Base-by-base conservation (phyloP, 2,329 filamentous ascomycete genomes). In the Colletotrichum plurivorum region DNA sequence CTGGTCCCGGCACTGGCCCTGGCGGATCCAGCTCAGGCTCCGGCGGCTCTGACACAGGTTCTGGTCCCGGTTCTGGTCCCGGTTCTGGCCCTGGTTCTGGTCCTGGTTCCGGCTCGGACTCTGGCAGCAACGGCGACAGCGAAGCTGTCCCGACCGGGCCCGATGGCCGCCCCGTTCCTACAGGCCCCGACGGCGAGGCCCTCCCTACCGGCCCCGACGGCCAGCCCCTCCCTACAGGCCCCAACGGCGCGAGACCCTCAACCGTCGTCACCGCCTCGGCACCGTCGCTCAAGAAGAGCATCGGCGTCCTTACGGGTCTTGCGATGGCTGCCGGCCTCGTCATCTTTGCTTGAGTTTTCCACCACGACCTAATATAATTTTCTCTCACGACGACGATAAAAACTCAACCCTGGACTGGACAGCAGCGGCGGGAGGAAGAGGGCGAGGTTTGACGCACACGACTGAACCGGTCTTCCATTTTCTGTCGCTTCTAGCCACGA, bases 231-330 rank as follows among this genome's bases (percentile, higher is more conserved):
- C 31, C 31, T 36, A 36, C 31, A 18, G 18, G 9, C n/a, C 55
- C 49, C 22, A 12, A 36, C 55, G 63, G 45, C 12, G 27, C 18
- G 20, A 59, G 12, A 31, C 61, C 66, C 49, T 27, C 60, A 25
- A 65, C 49, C 20, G 61, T 69, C 61, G 48, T 48, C 49, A 43
- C 36, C 4, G 62, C 61, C 43, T 54, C 62, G 8, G 75, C 76
- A 12, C 57, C 75, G 7, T 74, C 76, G 8, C 36, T 77, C 60
- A 76, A 73, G 73, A 73, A 73, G 49, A 74, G 75, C 18, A 63
- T 79, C 58, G 67, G 72, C 20, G 62, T 75, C 15, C 63, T 77
- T 36, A 73, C 72, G 22, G 75, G 75, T 48, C 58, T 78, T 39
- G 75, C 73, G 36, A 63, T 79, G 49, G 66, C 76, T 10, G 75